phyloP scores from a whole-genome alignment of 495 filamentous ascomycete genomes.

The Pseudoneurospora amorphoporcata region DNA sequence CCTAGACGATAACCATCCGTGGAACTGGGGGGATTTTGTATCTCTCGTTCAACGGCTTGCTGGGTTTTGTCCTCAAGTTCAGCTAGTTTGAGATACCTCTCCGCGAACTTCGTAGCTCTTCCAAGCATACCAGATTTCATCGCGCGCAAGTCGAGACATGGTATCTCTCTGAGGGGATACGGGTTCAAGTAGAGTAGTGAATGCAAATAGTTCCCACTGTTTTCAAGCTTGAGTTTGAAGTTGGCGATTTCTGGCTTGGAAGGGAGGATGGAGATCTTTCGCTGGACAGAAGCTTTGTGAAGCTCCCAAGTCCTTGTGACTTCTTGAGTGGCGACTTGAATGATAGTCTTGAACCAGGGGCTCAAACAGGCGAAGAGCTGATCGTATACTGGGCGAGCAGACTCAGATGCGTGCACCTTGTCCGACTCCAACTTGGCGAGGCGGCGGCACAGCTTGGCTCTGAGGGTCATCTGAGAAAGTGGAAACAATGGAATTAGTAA shows the following conservation, averaged over 20 bases:
- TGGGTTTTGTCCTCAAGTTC: background rate
- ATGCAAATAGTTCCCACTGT: slow-evolving; percentile 33
- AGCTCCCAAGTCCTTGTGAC: slow-evolving; percentile 19
- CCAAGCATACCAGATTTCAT: background rate
- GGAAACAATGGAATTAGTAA: slow-evolving; percentile 2
- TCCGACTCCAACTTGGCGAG: slow-evolving; percentile 48
- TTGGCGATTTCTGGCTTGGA: slow-evolving; percentile 17
- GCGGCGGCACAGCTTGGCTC: slow-evolving; percentile 48
- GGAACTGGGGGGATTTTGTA: background rate
- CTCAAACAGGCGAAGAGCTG: slow-evolving; percentile 10
- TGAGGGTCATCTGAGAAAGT: slow-evolving; percentile 23
- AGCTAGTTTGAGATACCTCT: background rate
- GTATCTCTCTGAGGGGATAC: background rate
- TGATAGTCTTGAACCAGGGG: slow-evolving; percentile 9
- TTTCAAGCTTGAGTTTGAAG: slow-evolving; percentile 30
- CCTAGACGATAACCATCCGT: background rate
- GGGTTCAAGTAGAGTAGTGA: background rate
- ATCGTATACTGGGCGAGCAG: background rate
- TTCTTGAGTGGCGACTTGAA: slow-evolving; percentile 7
- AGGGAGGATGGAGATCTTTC: slow-evolving; percentile 32
- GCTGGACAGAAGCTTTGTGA: slow-evolving; percentile 20
- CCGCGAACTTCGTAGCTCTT: background rate
- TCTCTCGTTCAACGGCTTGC: background rate
- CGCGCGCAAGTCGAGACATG: background rate
- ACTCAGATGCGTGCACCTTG: background rate